Base-by-base conservation (phyloP, 2,329 filamentous ascomycete species). In the Epichloe hybrida region DNA sequence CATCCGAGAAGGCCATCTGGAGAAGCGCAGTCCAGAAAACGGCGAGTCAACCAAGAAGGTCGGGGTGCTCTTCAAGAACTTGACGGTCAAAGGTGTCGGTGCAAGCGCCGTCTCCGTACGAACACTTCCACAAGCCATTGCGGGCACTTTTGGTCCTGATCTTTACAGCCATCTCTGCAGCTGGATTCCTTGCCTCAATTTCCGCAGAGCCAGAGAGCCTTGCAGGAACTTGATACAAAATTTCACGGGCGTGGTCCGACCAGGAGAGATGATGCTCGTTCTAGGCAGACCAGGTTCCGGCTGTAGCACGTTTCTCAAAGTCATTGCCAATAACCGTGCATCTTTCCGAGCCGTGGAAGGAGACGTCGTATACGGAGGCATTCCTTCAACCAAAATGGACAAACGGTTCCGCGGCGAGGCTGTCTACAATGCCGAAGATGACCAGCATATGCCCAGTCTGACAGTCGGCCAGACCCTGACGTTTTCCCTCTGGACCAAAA, bases 71-170 rank as follows among this genome's bases (percentile, higher is more conserved):
- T 91, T 83, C 72, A 86, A 84, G 65, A 75, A 86, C 57, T 71
- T 91, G 47, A 88, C 80, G 0, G 86, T 91, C 31, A 82, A 84
- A 63, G 86, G 86, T 17, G 69, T 82, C 7, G 80, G 81, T 41
- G 79, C 78, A 12, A 81, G 79, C 0, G 73, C 83, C 0, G 79
- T 79, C 0, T 85, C 86, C 55, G 84, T 86, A 27, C 79, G 79
- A 54, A 88, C 85, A 0, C 67, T 91, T 0, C 86, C 86, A 0
- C 77, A 86, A 55, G 86, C 86, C 3, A 73, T 91, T 38, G 55
- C 88, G 4, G 85, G 85, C 21, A 89, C 86, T 0, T 91, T 93
- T 62, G 87, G 87, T 0, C 86, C 86, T 0, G 87, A 91, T 64
- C 68, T 91, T 1, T 91, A 87, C 63, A 75, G 71, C 21, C 67